These are phyloP conservation scores for Pseudogymnoascus sp. DNA, from an alignment of 2,329 filamentous ascomycete genomes.

Conservation along the genomic window DNA sequence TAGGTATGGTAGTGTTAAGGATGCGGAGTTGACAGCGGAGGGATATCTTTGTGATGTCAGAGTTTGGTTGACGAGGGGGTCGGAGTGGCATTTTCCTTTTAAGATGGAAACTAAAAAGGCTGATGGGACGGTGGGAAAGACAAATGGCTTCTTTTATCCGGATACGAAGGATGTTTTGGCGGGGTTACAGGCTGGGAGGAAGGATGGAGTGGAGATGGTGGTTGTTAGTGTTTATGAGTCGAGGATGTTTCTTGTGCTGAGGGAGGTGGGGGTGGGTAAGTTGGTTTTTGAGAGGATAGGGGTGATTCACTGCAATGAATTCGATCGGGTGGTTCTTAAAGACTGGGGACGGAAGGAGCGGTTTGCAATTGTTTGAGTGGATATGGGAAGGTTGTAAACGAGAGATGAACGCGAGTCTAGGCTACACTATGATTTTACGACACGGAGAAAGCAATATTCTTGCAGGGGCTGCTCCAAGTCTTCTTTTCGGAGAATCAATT, in stretches of 20 bases:
- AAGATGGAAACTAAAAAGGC: background rate
- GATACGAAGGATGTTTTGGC: background rate
- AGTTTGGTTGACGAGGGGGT: background rate
- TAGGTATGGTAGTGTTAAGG: background rate
- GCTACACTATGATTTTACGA: background rate
- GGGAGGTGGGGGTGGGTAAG: background rate
- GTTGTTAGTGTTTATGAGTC: background rate
- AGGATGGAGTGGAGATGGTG: slow-evolving; percentile 2
- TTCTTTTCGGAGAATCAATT: background rate
- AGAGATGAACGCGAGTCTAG: background rate
- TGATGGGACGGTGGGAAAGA: background rate
- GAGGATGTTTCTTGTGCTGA: background rate
- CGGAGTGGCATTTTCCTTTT: slow-evolving; percentile 2
- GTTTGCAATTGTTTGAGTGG: background rate
- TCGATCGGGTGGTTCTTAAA: background rate
- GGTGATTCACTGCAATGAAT: background rate
- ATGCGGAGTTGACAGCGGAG: background rate
- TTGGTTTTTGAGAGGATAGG: background rate
- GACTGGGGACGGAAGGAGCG: background rate
- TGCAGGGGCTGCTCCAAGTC: background rate
- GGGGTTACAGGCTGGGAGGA: background rate
- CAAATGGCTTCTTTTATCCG: background rate
- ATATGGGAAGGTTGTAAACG: background rate
- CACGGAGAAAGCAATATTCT: background rate
- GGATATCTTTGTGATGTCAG: background rate